phyloP scores from a whole-genome alignment of 208 protist species.

The Willaertia magna region DNA sequence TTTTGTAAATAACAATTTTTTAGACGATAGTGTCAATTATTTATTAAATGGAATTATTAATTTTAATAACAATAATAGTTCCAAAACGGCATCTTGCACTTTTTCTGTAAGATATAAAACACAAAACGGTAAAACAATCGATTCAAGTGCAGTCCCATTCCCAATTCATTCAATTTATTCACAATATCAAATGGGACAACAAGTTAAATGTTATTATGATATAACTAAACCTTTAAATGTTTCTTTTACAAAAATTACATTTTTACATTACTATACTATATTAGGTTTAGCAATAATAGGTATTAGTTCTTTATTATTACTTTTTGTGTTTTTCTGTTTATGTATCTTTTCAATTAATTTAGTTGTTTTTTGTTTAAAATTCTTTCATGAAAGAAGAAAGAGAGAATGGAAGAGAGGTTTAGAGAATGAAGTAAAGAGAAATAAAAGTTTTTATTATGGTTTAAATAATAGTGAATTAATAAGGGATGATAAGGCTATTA shows the following conservation, averaged over 20 bases:
- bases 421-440: no score
- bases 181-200: background rate
- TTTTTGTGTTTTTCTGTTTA: background rate
- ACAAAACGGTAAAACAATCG: background rate
- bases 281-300: background rate
- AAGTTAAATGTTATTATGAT: background rate
- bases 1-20: background rate
- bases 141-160: background rate
- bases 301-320: background rate
- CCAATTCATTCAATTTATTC: background rate
- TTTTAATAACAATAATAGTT: background rate
- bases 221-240: background rate
- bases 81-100: background rate
- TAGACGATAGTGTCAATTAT: background rate
- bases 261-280: background rate
- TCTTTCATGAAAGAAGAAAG: no score
- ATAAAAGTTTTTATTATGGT: no score
- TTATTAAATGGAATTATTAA: background rate
- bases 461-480: no score
- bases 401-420: no score
- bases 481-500: no score
- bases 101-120: background rate
- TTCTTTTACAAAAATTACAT: background rate
- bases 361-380: background rate
- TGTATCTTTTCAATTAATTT: background rate